Evolutionary conservation across 2,329 filamentous ascomycete species (phyloP).

Genomic region (Leptographium galeiforme): DNA sequence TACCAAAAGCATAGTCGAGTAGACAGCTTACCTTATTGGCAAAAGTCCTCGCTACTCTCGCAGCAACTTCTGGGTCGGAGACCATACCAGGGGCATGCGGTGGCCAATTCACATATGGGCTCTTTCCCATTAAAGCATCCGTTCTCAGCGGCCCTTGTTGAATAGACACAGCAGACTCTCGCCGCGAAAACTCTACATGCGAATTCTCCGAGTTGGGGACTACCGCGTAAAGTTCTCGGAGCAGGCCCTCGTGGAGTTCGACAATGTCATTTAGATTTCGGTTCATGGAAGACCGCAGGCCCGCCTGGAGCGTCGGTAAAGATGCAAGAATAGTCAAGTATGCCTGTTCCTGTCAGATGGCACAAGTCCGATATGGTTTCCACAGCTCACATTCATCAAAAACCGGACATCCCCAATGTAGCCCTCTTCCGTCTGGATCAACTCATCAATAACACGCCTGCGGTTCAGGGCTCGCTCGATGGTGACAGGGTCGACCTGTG

Average conservation of each 20-base stretch:
- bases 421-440: conserved; percentile 73
- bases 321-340: conserved; percentile 64
- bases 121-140: conserved; percentile 29
- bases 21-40: conserved; percentile 35
- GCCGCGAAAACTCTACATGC: conserved; percentile 24
- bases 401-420: conserved; percentile 83
- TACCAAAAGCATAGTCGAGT: background rate
- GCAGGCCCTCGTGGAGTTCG: conserved; percentile 68
- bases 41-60: conserved; percentile 48
- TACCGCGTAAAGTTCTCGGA: conserved; percentile 57
- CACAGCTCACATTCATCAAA: conserved; percentile 58
- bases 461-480: conserved; percentile 60
- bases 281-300: conserved; percentile 60
- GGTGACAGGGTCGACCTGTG: conserved; percentile 51
- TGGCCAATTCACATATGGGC: conserved; percentile 23
- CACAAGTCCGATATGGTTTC: background rate
- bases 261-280: conserved; percentile 68
- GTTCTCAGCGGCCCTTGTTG: conserved; percentile 31
- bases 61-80: conserved; percentile 44
- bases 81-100: conserved; percentile 36
- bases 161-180: background rate
- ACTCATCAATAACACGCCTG: conserved; percentile 68
- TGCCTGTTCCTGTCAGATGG: conserved; percentile 32
- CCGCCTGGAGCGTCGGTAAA: conserved; percentile 49
- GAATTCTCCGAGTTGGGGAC: conserved; percentile 57